These are phyloP conservation scores for Lasiosphaeria miniovina DNA, from an alignment of 495 filamentous ascomycete genomes.

Conservation along the genomic window DNA sequence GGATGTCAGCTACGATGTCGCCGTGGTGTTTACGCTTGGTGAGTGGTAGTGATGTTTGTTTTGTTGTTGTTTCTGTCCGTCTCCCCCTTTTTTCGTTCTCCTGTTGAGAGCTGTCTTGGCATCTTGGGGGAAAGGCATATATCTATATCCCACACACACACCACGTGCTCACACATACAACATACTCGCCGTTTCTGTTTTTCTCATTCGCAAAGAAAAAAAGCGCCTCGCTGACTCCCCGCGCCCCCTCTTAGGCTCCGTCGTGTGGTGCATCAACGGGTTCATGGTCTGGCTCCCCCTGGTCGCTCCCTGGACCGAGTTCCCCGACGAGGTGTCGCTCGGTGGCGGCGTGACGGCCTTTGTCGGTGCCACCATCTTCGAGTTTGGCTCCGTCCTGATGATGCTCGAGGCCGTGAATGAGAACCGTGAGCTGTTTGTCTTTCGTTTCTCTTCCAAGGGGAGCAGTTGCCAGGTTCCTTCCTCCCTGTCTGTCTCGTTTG, in stretches of 20 bases:
- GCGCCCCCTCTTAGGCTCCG: slow-evolving; percentile 33
- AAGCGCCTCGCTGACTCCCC: too few species aligned
- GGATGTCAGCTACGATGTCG: slow-evolving; percentile 69
- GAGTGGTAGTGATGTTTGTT: neutral
- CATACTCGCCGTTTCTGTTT: too few species aligned
- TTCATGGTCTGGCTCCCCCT: slow-evolving; percentile 67
- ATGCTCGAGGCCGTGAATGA: slow-evolving; percentile 70
- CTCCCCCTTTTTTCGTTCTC: neutral
- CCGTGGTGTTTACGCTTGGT: slow-evolving; percentile 61
- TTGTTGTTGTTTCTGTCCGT: neutral
- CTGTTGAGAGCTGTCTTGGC: too few species aligned
- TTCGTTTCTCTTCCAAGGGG: neutral
- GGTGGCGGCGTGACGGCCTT: slow-evolving; percentile 65
- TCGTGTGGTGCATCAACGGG: slow-evolving; percentile 65
- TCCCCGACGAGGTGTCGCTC: slow-evolving; percentile 47
- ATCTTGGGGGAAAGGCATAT: too few species aligned
- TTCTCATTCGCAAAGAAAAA: too few species aligned
- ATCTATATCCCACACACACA: too few species aligned
- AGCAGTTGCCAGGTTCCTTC: neutral
- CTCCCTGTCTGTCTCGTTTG: neutral
- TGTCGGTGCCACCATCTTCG: slow-evolving; percentile 68
- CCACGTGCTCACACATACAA: too few species aligned
- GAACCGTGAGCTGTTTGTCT: slow-evolving; percentile 36
- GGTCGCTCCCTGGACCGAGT: slow-evolving; percentile 50
- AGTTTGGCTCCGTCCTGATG: slow-evolving; percentile 61